These are phyloP conservation scores for Aspergillaceae sp. DNA, from an alignment of 2,329 filamentous ascomycete genomes.

Conservation along the genomic window DNA sequence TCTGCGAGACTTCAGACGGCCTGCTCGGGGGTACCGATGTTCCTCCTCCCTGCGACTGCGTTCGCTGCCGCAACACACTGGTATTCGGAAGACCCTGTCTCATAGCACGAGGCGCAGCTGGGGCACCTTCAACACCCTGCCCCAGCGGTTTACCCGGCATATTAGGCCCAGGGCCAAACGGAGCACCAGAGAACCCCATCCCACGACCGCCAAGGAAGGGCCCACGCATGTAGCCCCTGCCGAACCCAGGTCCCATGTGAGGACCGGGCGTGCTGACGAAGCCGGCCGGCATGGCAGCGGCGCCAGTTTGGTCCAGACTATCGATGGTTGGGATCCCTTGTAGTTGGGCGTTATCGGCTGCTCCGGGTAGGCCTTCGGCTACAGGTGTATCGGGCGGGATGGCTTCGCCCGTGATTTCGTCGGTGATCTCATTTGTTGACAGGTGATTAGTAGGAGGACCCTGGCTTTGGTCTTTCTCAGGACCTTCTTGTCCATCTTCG, in stretches of 20 bases:
- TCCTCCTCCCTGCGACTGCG: conserved; percentile 20
- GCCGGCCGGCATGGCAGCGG: conserved; percentile 10
- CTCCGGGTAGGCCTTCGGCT: conserved; percentile 5
- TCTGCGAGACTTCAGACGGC: conserved; percentile 16
- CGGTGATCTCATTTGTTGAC: conserved; percentile 3
- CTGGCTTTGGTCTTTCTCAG: conserved; percentile 15
- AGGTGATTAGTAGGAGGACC: conserved; percentile 23
- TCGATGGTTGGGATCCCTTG: conserved; percentile 26
- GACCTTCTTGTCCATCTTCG: conserved; percentile 27
- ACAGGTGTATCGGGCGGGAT: conserved; percentile 6
- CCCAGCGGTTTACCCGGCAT: conserved; percentile 36
- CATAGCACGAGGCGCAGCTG: conserved; percentile 91
- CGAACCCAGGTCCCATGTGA: conserved; percentile 23
- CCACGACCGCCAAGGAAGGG: conserved; percentile 35
- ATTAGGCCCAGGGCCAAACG: conserved; percentile 20
- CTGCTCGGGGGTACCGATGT: conserved; percentile 10
- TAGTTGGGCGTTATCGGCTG: conserved; percentile 14
- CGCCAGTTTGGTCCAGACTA: conserved; percentile 20
- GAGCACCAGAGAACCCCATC: conserved; percentile 17
- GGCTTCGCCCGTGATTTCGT: conserved; percentile 8
- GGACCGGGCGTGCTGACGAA: conserved; percentile 18
- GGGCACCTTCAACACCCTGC: conserved; percentile 61
- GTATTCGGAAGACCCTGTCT: conserved; percentile 78
- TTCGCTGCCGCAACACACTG: conserved; percentile 56
- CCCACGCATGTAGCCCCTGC: conserved; percentile 40